phyloP scores from a whole-genome alignment of 2,329 filamentous ascomycete genomes.

The Nemania diffusa region DNA sequence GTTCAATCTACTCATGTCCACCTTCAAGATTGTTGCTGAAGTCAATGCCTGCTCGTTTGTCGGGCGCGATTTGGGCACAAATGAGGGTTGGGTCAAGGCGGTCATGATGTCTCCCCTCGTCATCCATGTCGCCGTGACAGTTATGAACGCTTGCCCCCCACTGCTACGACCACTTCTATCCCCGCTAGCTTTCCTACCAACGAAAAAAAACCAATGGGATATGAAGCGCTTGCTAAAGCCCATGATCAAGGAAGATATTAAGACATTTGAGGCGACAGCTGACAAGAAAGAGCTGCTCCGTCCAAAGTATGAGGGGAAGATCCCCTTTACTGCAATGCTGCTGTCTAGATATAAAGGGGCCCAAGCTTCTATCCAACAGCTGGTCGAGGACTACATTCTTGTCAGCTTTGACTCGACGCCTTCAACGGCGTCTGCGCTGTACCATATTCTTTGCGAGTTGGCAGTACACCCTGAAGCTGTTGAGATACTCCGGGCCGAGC shows the following conservation, averaged over 20 bases:
- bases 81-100: slow-evolving; percentile 19
- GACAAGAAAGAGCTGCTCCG: slow-evolving; percentile 21
- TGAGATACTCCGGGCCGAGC: slow-evolving; percentile 24
- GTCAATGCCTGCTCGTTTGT: slow-evolving; percentile 29
- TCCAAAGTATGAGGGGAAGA: slow-evolving; percentile 18
- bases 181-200: slow-evolving; percentile 23
- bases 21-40: slow-evolving; percentile 21
- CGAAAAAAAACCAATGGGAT: slow-evolving; percentile 21
- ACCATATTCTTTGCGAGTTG: slow-evolving; percentile 19
- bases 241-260: slow-evolving; percentile 14
- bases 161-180: slow-evolving; percentile 29
- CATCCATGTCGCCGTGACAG: slow-evolving; percentile 22
- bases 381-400: slow-evolving; percentile 25
- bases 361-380: slow-evolving; percentile 16
- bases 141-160: slow-evolving; percentile 5
- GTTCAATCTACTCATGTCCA: slow-evolving; percentile 19
- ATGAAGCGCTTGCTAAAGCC: slow-evolving; percentile 28
- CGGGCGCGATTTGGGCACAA: slow-evolving; percentile 22
- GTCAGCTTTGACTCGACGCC: slow-evolving; percentile 32
- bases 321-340: slow-evolving; percentile 31
- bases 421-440: slow-evolving; percentile 28
- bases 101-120: slow-evolving; percentile 24
- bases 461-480: slow-evolving; percentile 12
- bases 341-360: background rate
- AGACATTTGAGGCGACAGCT: background rate